Evolutionary conservation across 306 rosid species (phyloP).

Genomic region (Quillaja saponaria): DNA sequence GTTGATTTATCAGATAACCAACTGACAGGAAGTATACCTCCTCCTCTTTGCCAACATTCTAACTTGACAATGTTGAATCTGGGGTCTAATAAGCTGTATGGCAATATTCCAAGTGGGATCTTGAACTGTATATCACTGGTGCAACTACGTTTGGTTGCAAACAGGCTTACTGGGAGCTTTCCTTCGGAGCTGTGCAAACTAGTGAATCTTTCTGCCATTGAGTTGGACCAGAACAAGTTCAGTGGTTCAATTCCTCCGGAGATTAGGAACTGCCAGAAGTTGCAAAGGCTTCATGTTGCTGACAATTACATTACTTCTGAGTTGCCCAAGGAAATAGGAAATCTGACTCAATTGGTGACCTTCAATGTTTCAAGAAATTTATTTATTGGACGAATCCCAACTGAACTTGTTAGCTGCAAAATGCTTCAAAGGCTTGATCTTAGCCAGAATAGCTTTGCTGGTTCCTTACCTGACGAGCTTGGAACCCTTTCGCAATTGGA

Average conservation of each 20-base stretch:
- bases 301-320: slow-evolving; percentile 66
- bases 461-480: slow-evolving; percentile 64
- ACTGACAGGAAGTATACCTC: slow-evolving; percentile 73
- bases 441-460: slow-evolving; percentile 61
- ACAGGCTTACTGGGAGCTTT: slow-evolving; percentile 73
- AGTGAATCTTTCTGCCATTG: slow-evolving; percentile 67
- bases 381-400: slow-evolving; percentile 62
- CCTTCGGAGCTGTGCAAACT: slow-evolving; percentile 75
- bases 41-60: slow-evolving; percentile 67
- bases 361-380: slow-evolving; percentile 81
- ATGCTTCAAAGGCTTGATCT: slow-evolving; percentile 92
- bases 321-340: slow-evolving; percentile 85
- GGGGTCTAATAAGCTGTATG: slow-evolving; percentile 58
- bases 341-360: slow-evolving; percentile 76
- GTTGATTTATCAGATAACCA: slow-evolving; percentile 77
- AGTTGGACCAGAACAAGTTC: slow-evolving; percentile 74
- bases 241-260: slow-evolving; percentile 72
- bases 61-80: slow-evolving; percentile 66
- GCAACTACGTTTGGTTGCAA: slow-evolving; percentile 65
- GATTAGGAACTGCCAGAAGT: slow-evolving; percentile 56
- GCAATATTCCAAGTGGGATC: slow-evolving; percentile 68
- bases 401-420: slow-evolving; percentile 61
- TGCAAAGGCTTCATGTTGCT: slow-evolving; percentile 92
- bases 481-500: slow-evolving; percentile 86
- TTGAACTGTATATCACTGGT: slow-evolving; percentile 62